Evolutionary conservation across 202 grass and related monocot genomes (phyloP).

Genomic region (Alloteropsis angusta): DNA sequence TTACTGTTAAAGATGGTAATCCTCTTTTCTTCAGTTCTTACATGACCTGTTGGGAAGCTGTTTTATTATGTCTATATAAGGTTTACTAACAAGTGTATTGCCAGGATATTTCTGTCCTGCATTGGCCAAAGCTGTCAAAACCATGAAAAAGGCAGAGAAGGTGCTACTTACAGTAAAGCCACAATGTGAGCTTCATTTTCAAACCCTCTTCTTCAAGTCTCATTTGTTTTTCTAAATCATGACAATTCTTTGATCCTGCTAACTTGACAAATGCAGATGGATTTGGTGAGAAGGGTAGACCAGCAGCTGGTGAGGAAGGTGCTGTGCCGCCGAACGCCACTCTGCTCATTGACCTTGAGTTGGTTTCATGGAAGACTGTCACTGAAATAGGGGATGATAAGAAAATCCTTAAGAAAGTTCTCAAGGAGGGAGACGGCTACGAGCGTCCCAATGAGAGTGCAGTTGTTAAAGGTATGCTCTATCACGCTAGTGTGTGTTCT

Average conservation of each 20-base stretch:
- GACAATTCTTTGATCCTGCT: neutral
- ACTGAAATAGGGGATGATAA: slow-evolving; percentile 92
- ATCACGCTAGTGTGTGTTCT: neutral
- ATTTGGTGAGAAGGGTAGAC: slow-evolving; percentile 78
- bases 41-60: neutral
- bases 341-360: slow-evolving; percentile 61
- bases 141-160: slow-evolving; percentile 86
- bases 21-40: neutral
- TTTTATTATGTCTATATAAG: neutral
- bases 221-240: neutral
- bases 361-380: slow-evolving; percentile 88
- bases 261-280: slow-evolving; percentile 40
- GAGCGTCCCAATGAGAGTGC: slow-evolving; percentile 82
- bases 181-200: slow-evolving; percentile 50
- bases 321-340: slow-evolving; percentile 56
- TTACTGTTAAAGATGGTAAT: slow-evolving; percentile 81
- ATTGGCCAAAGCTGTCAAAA: slow-evolving; percentile 68
- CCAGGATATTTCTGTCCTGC: slow-evolving; percentile 69
- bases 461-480: slow-evolving; percentile 54
- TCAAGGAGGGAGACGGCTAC: slow-evolving; percentile 80
- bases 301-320: slow-evolving; percentile 37
- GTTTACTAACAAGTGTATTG: slow-evolving; percentile 28
- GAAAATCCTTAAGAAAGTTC: slow-evolving; percentile 89
- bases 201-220: neutral
- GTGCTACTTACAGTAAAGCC: slow-evolving; percentile 77